phyloP scores from a whole-genome alignment of 2,329 filamentous ascomycete genomes.

The Boeremia lycopersici region DNA sequence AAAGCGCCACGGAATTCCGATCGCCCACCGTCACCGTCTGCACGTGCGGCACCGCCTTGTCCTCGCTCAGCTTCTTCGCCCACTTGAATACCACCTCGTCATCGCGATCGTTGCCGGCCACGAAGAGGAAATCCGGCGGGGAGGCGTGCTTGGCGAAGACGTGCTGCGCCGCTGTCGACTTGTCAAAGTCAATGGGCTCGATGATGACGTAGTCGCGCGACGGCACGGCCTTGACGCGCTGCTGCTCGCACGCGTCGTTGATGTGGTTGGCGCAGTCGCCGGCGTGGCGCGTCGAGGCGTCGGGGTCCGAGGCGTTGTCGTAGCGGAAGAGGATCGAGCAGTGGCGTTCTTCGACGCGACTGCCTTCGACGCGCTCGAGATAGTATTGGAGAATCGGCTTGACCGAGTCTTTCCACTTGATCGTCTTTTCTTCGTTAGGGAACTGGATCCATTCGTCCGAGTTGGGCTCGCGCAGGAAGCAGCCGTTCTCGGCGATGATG shows the following conservation, averaged over 20 bases:
- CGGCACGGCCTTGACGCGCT: slow-evolving; percentile 82
- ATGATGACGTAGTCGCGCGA: slow-evolving; percentile 81
- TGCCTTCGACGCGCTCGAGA: slow-evolving; percentile 84
- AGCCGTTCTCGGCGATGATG: slow-evolving; percentile 92
- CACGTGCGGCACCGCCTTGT: slow-evolving; percentile 61
- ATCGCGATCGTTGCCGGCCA: slow-evolving; percentile 88
- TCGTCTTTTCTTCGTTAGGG: slow-evolving; percentile 72
- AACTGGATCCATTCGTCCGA: slow-evolving; percentile 77
- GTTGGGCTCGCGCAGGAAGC: slow-evolving; percentile 76
- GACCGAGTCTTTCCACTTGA: slow-evolving; percentile 83
- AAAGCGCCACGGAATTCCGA: slow-evolving; percentile 84
- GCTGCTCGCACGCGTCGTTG: slow-evolving; percentile 87
- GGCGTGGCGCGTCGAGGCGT: slow-evolving; percentile 76
- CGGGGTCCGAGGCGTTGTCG: slow-evolving; percentile 77
- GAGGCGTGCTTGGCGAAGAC: slow-evolving; percentile 63
- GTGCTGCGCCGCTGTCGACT: slow-evolving; percentile 78
- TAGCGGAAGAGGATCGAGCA: slow-evolving; percentile 93
- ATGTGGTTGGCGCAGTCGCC: slow-evolving; percentile 93
- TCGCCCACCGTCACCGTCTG: slow-evolving; percentile 86
- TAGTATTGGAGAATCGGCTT: slow-evolving; percentile 86
- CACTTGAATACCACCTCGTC: slow-evolving; percentile 94
- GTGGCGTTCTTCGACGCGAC: slow-evolving; percentile 86
- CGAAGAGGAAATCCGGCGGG: slow-evolving; percentile 79
- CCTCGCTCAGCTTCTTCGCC: slow-evolving; percentile 77
- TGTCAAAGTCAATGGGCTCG: slow-evolving; percentile 85